These are phyloP conservation scores for Dendrocalamus sinicus DNA, from an alignment of 176 grass and related monocot species.

Conservation along the genomic window DNA sequence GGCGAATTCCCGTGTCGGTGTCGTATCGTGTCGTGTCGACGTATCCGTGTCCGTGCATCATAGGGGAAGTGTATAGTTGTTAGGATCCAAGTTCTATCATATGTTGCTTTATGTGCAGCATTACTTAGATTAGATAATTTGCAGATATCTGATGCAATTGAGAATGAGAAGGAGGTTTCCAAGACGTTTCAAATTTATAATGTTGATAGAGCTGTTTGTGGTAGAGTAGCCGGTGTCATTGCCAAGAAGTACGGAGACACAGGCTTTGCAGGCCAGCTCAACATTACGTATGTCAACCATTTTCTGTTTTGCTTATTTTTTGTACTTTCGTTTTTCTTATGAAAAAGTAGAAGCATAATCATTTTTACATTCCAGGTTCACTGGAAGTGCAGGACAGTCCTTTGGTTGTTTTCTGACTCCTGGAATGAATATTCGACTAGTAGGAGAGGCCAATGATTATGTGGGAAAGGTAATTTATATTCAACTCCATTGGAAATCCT, in stretches of 20 bases:
- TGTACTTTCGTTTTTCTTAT: constrained; percentile 12
- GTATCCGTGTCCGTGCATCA: no score
- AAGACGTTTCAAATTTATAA: constrained; percentile 87
- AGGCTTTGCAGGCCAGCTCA: constrained; percentile 94
- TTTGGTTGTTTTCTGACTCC: constrained; percentile 97
- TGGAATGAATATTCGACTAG: constrained; percentile 89
- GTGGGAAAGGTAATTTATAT: constrained; percentile 84
- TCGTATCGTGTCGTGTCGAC: no score
- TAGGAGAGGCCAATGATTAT: constrained; percentile 98
- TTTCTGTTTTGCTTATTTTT: constrained; percentile 35
- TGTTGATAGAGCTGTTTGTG: constrained; percentile 97
- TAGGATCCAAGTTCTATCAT: constrained; percentile 15
- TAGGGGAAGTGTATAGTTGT: constrained; percentile 10
- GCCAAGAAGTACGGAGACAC: constrained; percentile 98
- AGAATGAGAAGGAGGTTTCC: constrained; percentile 86
- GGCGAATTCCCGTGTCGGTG: no score
- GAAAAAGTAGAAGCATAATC: constrained; percentile 39
- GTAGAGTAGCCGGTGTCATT: constrained; percentile 90
- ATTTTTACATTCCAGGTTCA: constrained; percentile 69
- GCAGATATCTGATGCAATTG: constrained; percentile 90
- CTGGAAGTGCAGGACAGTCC: constrained; percentile 96
- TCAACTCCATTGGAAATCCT: constrained; percentile 3
- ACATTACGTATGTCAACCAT: constrained; percentile 73
- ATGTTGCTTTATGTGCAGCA: constrained; percentile 25
- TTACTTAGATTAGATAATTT: constrained; percentile 48